phyloP scores from a whole-genome alignment of 352 stramenopile species.

The Pythium rhizo-oryzae region DNA sequence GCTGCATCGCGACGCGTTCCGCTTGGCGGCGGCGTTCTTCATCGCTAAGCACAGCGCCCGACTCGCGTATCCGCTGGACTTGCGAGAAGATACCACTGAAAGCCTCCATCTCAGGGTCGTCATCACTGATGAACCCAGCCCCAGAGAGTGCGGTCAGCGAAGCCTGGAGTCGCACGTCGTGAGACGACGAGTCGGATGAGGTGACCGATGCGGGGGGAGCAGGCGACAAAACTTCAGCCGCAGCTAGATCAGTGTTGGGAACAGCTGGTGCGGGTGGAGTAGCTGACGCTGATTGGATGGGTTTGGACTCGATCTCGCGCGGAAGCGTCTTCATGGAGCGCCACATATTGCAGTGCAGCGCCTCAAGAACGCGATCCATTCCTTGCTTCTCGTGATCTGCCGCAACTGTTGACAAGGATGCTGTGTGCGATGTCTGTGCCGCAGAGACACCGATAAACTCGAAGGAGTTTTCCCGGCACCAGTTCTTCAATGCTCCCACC shows the following conservation, averaged over 20 bases:
- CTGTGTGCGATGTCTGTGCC: background rate
- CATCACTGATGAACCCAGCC: slow-evolving; percentile 16
- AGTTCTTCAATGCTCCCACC: slow-evolving; percentile 42
- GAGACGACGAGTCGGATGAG: background rate
- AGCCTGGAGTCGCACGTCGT: slow-evolving; percentile 46
- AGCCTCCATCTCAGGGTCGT: slow-evolving; percentile 54
- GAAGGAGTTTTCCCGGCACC: slow-evolving; percentile 64
- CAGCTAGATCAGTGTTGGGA: background rate
- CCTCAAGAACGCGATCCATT: slow-evolving; percentile 72
- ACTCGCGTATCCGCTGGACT: slow-evolving; percentile 64
- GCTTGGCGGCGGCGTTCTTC: slow-evolving; percentile 69
- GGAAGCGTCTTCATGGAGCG: slow-evolving; percentile 63
- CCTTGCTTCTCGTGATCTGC: slow-evolving; percentile 26
- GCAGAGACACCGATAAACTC: slow-evolving; percentile 54
- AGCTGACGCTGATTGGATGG: background rate
- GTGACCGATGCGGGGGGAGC: background rate
- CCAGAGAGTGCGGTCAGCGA: slow-evolving; percentile 44
- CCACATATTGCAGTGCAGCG: slow-evolving; percentile 83
- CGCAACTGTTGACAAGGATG: background rate
- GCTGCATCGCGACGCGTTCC: slow-evolving; percentile 76
- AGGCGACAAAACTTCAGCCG: background rate
- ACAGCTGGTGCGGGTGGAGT: background rate
- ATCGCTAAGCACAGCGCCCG: slow-evolving; percentile 52
- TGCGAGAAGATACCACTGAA: slow-evolving; percentile 70
- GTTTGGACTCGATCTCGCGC: slow-evolving; percentile 7